Evolutionary conservation across 2,329 filamentous ascomycete species (phyloP), one percentile per base, ranked within the genome.

Genomic region (Gaeumannomyces sp.): DNA sequence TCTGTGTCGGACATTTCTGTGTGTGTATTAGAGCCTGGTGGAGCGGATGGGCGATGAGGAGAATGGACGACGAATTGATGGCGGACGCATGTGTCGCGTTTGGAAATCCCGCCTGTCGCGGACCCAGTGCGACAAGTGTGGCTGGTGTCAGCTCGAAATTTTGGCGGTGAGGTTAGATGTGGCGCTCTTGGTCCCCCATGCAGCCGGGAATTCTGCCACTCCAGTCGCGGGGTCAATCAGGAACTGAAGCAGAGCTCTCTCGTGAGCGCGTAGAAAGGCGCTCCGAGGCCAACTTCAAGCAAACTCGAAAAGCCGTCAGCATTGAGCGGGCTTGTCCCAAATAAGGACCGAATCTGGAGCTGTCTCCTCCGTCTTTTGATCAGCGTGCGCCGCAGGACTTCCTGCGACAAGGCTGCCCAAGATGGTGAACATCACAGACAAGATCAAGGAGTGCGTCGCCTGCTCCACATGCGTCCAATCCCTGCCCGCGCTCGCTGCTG

Each of bases 371-470:
- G 63, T 56, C 29, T 63, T 64, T 63, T 64, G 19, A n/a, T 8
- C 6, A 25, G 45, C 10, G 45, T 25, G 45, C n/a, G 45, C 22
- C 45, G 45, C 45, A 53, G 45, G 45, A 53, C 22, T 53, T n/a
- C 45, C 45, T 53, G 45, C 45, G 10, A n/a, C 45, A n/a, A 25
- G 45, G 22, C 68, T 11, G 56, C 62, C 65, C 78, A 85, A 80
- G 73, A 99, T 99, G 95, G 95, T 98, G 78, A 98, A 98, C 82
- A 99, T 99, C 71, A 98, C 95, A 70, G 96, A 99, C 65, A 98
- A 97, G 85, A 99, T 99, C 82, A 99, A 99, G 85, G 95, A 98
- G 94, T 97, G 79, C 74, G 89, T 76, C n/a, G 38, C 25, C 33
- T 50, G 19, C 45, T 53, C 45, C 45, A 53, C 27, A 35, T 27